Evolutionary conservation across 306 rosid species (phyloP), one percentile per base, ranked within the genome.

Genomic region (Prunus davidiana): DNA sequence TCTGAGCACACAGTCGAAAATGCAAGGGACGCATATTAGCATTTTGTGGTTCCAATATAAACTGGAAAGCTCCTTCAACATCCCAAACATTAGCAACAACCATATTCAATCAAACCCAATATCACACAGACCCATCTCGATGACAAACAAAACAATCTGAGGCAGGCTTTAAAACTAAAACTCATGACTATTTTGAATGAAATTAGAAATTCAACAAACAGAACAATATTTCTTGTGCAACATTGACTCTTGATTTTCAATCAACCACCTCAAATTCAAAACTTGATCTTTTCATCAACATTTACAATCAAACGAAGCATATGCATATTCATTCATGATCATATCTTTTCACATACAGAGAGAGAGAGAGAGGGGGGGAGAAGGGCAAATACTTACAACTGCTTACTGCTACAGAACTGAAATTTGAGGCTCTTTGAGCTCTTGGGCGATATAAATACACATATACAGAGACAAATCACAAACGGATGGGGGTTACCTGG

Each of bases 401-500:
- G 66, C 72, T 34, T 51, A 24, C 51, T 15, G 63, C 45, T 61
- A 27, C 54, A 49, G 54, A 49, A 49, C 16, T 51, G 11, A 5
- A 62, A n/a, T 63, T 13, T 24, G 63, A 50, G 76, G 9, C 24
- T 15, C 22, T 3, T 16, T 22, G 24, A 41, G 20, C 57, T 45
- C 57, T 45, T 8, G 11, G 20, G 16, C 66, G 19, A 73, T 18
- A 73, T 61, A 73, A 73, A 70, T 41, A 72, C 41, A 57, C 2
- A 73, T 5, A 5, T 19, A 15, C 43, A 24, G 25, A 73, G 77
- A 25, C 46, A 63, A 10, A 43, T 67, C 9, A 67, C 19, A 67
- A 20, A 38, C 52, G 6, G 38, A 45, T 16, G 15, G 46, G 38
- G 74, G 25, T 60, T 82, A 81, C 97, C 91, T 90, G 91, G 72